phyloP scores from a whole-genome alignment of 108 stramenopile species.

The Hondaea fermentalgiana region DNA sequence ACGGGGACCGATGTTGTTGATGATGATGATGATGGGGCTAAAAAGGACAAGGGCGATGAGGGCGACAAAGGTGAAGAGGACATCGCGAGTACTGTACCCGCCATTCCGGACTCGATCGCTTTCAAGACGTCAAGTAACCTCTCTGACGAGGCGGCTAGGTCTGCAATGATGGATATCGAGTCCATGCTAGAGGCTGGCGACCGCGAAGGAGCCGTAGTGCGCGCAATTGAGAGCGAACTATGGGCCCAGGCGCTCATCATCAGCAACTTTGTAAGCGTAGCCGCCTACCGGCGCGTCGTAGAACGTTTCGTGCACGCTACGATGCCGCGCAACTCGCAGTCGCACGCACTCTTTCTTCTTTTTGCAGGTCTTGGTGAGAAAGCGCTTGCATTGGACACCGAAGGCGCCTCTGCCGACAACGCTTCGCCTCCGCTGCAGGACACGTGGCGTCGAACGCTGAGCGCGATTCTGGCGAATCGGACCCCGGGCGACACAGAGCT shows the following conservation, averaged over 20 bases:
- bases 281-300: background rate
- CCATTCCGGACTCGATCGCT: background rate
- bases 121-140: background rate
- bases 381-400: background rate
- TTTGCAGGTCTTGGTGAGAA: background rate
- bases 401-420: background rate
- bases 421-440: background rate
- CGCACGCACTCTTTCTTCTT: background rate
- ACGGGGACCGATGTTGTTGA: background rate
- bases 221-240: background rate
- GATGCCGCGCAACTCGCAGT: background rate
- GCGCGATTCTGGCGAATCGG: background rate
- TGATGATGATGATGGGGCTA: no score
- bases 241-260: constrained; percentile 6
- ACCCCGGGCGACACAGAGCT: constrained; percentile 9
- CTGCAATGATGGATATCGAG: background rate
- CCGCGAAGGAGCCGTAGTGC: background rate
- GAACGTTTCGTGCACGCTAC: background rate
- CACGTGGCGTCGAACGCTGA: background rate
- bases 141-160: background rate
- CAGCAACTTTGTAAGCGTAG: constrained; percentile 11
- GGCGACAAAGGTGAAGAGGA: no score
- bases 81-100: no score
- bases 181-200: background rate
- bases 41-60: no score